Evolutionary conservation across 495 filamentous ascomycete genomes (phyloP).

Genomic region (Aspergillus leporis): DNA sequence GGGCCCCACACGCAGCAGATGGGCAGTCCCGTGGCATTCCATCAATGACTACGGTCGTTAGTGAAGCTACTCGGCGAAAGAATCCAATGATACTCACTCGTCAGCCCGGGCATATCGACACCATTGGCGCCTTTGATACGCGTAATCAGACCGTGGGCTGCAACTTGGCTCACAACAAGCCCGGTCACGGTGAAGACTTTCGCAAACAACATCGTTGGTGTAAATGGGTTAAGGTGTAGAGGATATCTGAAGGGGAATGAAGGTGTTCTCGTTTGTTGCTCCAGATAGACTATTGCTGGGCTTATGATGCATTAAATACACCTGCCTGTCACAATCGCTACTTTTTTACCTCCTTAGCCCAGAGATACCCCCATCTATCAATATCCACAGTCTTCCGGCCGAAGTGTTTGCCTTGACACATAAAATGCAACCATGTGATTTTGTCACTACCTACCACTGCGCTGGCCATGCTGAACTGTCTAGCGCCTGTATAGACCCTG

Average conservation of each 20-base stretch:
- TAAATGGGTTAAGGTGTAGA: not conserved
- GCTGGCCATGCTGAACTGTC: not conserved
- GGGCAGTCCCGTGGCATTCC: conserved; percentile 59
- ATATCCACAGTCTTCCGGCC: not conserved
- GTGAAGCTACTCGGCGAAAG: not conserved
- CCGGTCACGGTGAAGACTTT: not conserved
- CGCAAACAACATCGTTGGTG: not conserved
- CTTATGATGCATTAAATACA: not conserved
- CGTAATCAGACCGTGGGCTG: conserved; percentile 51
- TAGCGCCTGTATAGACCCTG: not conserved
- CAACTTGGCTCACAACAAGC: conserved; percentile 27
- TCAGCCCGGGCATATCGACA: conserved; percentile 54
- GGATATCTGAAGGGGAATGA: not conserved
- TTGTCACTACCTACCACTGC: not conserved
- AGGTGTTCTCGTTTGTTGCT: not conserved
- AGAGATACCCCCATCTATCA: not conserved
- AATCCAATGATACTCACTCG: conserved; percentile 21
- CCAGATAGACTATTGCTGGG: not conserved
- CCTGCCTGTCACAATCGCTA: not conserved
- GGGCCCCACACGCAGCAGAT: conserved; percentile 46
- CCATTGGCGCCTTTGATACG: conserved; percentile 54
- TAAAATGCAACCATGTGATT: not conserved
- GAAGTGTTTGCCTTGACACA: not conserved
- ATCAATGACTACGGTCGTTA: conserved; percentile 45
- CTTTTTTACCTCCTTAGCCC: not conserved